Base-by-base conservation (phyloP, 768 basidiomycete genomes). In the Daedalea quercina region DNA sequence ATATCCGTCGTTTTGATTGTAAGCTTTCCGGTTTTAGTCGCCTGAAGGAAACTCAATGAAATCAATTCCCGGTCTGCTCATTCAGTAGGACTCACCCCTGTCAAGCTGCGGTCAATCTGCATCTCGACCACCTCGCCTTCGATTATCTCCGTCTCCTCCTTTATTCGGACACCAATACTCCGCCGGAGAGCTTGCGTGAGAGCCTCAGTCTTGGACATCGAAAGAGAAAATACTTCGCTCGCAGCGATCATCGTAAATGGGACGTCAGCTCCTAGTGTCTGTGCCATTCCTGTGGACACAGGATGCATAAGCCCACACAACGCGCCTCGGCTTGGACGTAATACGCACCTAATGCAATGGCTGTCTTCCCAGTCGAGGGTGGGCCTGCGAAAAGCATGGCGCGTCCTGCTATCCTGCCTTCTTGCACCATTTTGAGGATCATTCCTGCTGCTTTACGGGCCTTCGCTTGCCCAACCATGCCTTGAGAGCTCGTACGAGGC, bases 51-150 rank as follows among this genome's bases (percentile, higher is more conserved):
- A 51, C 8, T 12, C 25, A 26, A 33, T 31, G 24, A 46, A n/a
- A 54, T 20, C 2, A 19, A 48, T 23, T 31, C 28, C 19, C 22
- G 15, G 44, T 7, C 43, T 15, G 4, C 17, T 1, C 3, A 8
- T 17, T 43, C 24, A 42, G 37, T 9, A 20, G 12, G 70, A 70
- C 80, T 64, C 62, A 97, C 95, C 40, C 96, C 96, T 53, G 95
- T 97, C 41, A 98, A 72, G 72, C 91, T 94, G 42, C 94, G 79
- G 74, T 99, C 96, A 54, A 99, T 95, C 67, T 97, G 94, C 59
- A 98, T 94, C 71, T 99, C 95, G 6, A 98, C 93, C 8, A 99
- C 92, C 68, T 99, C 95, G 50, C 96, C 96, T 66, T 96, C 94
- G 57, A 98, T 94, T 47, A 99, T 79, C 64, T 99, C 96, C 2